These are phyloP conservation scores for Nakaseomyces sp. DNA, from an alignment of 1,139 yeast species.

Conservation along the genomic window DNA sequence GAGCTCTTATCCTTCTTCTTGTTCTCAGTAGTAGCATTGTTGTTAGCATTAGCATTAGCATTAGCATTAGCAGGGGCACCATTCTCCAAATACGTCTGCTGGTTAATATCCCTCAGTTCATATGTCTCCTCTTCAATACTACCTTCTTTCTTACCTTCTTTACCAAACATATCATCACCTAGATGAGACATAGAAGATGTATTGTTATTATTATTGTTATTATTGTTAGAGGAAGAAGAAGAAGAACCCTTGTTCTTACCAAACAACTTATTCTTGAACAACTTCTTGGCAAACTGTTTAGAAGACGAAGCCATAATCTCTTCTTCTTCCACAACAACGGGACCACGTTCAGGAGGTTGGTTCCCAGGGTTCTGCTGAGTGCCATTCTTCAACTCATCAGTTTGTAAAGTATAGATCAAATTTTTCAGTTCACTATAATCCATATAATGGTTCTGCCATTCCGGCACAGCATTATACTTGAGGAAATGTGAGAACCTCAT, in stretches of 20 bases:
- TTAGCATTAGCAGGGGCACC: too few species aligned
- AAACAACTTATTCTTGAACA: constrained; percentile 15
- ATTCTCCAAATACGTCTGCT: constrained; percentile 7
- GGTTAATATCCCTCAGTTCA: constrained; percentile 20
- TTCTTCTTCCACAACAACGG: constrained; percentile 16
- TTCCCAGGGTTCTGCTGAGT: constrained; percentile 10
- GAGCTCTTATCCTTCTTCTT: constrained; percentile 8
- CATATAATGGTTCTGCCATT: constrained; percentile 64
- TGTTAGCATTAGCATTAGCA: too few species aligned
- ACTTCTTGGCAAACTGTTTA: constrained; percentile 11
- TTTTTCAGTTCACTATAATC: constrained; percentile 59
- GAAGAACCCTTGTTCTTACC: constrained; percentile 6
- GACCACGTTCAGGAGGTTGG: constrained; percentile 11
- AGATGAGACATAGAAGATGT: neutral
- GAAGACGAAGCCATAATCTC: constrained; percentile 9
- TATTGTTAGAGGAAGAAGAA: too few species aligned
- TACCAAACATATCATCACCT: constrained; percentile 8
- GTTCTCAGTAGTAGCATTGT: neutral
- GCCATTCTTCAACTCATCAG: constrained; percentile 39
- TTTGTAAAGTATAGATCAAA: constrained; percentile 54
- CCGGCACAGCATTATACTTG: constrained; percentile 69
- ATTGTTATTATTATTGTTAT: too few species aligned
- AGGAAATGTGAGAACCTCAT: constrained; percentile 66
- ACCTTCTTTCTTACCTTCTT: constrained; percentile 7
- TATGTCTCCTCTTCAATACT: constrained; percentile 26